Percentiles rank a stretch among this genome's conserved stretches.
These are phyloP conservation scores for Gremmenia infestans DNA, from an alignment of 2,329 filamentous ascomycete species.

Conservation along the genomic window DNA sequence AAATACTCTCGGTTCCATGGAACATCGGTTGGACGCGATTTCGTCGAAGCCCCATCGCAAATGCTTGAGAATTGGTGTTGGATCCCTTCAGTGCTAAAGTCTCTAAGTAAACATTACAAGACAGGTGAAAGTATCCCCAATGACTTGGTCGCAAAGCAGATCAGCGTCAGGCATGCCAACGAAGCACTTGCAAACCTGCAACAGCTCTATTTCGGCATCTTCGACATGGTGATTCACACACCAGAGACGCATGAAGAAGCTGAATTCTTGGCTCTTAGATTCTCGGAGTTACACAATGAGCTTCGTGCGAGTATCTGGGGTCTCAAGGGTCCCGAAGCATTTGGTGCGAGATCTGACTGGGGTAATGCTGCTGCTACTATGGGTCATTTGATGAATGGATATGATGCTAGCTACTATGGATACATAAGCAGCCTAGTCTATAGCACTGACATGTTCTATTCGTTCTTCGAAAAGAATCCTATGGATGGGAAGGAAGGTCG, in stretches of 20 bases:
- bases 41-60: slow-evolving; percentile 66
- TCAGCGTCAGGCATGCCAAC: slow-evolving; percentile 76
- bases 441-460: slow-evolving; percentile 81
- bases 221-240: slow-evolving; percentile 77
- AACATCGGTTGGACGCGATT: slow-evolving; percentile 61
- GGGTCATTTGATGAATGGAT: slow-evolving; percentile 77
- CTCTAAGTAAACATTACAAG: slow-evolving; percentile 69
- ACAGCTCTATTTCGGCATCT: slow-evolving; percentile 76
- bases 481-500: slow-evolving; percentile 72
- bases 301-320: slow-evolving; percentile 67
- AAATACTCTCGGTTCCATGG: slow-evolving; percentile 64
- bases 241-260: slow-evolving; percentile 64
- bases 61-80: slow-evolving; percentile 77
- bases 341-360: slow-evolving; percentile 54
- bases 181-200: slow-evolving; percentile 72
- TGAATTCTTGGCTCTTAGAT: slow-evolving; percentile 51
- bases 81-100: slow-evolving; percentile 58
- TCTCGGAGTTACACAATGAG: slow-evolving; percentile 65
- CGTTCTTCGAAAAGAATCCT: slow-evolving; percentile 70
- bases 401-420: slow-evolving; percentile 80
- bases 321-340: slow-evolving; percentile 67
- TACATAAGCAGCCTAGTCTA: slow-evolving; percentile 74
- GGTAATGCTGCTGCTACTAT: slow-evolving; percentile 76
- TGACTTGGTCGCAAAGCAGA: slow-evolving; percentile 66
- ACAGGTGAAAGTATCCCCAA: slow-evolving; percentile 67